Conservation (phyloP, 805 yeast genomes). For the Myxozyma geophila region DNA sequence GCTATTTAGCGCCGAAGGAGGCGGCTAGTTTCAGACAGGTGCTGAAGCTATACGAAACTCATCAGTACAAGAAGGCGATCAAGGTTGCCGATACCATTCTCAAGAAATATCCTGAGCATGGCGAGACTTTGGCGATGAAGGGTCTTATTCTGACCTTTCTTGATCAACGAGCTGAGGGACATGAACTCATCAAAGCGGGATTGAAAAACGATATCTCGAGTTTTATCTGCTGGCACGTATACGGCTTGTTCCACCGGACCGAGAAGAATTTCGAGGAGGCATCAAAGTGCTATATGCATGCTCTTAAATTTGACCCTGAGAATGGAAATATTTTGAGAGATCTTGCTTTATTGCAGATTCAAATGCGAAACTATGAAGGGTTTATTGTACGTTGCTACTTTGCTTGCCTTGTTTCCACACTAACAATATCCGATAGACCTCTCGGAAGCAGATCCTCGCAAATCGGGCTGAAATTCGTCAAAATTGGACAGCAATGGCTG, state of each 20-base stretch:
- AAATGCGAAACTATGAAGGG: conserved; percentile 71
- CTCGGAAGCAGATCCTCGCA: conserved; percentile 72
- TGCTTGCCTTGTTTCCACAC: too few relatives aligned
- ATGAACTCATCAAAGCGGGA: conserved; percentile 63
- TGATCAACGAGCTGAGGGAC: conserved; percentile 68
- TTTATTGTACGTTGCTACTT: conserved; percentile 48
- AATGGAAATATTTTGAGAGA: conserved; percentile 83
- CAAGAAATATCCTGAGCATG: conserved; percentile 74
- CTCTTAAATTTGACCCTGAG: conserved; percentile 75
- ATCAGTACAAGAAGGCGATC: conserved; percentile 85
- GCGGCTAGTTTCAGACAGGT: conserved; percentile 80
- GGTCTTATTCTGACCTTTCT: conserved; percentile 68
- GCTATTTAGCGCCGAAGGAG: conserved; percentile 58
- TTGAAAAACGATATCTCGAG: conserved; percentile 61
- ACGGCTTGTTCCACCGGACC: conserved; percentile 80
- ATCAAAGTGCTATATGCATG: conserved; percentile 72
- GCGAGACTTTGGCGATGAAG: conserved; percentile 82
- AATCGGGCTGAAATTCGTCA: conserved; percentile 81
- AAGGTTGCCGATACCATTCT: conserved; percentile 74
- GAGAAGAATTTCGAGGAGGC: conserved; percentile 75
- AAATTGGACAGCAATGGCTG: conserved; percentile 86
- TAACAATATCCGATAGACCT: conserved; percentile 37
- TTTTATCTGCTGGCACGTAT: conserved; percentile 79
- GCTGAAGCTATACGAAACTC: conserved; percentile 76
- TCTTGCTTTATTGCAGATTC: conserved; percentile 76